Base-by-base conservation (phyloP, 2,329 filamentous ascomycete species). In the Elsinoe ampelina region DNA sequence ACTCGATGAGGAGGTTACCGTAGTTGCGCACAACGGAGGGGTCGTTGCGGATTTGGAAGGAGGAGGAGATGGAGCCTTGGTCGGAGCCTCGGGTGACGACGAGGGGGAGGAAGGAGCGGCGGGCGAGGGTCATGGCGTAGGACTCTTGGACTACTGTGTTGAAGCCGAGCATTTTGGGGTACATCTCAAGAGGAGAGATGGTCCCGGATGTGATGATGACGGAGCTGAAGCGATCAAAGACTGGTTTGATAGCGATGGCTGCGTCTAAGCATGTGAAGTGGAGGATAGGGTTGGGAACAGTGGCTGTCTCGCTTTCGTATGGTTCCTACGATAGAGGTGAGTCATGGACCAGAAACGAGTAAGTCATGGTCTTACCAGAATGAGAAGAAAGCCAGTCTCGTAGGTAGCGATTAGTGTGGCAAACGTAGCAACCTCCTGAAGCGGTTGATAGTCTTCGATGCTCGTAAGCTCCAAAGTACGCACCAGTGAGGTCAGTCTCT, bases 121-220 rank as follows among this genome's bases (percentile, higher is more conserved):
- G 82, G 1, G 92, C 92, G 5, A 98, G 80, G 0, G 93, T 97
- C 90, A 98, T 98, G 61, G 83, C 84, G 73, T 98, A 98, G 0
- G 95, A 98, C 70, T 98, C 91, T 68, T 97, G 91, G 2, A 97
- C 86, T 0, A 97, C 90, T 1, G 91, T 89, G 8, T 80, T 80
- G 72, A 98, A 98, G 55, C 89, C 87, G 22, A 98, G 83, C 91
- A 98, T 98, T 67, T 95, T 96, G 0, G 93, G 95, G 66, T 98
- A 98, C 87, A 98, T 98, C 69, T 98, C 95, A 2, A 98, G 74
- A 0, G 93, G 93, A 1, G 93, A 97, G 60, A 98, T 89, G 1
- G 93, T 98, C 61, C 93, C 93, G 0, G 93, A 97, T 0, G 93
- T 98, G 68, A 98, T 97, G 67, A 98, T 95, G 62, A 98, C 93